Base-by-base conservation (phyloP, 768 basidiomycete genomes). In the Hemileccinum impolitum region DNA sequence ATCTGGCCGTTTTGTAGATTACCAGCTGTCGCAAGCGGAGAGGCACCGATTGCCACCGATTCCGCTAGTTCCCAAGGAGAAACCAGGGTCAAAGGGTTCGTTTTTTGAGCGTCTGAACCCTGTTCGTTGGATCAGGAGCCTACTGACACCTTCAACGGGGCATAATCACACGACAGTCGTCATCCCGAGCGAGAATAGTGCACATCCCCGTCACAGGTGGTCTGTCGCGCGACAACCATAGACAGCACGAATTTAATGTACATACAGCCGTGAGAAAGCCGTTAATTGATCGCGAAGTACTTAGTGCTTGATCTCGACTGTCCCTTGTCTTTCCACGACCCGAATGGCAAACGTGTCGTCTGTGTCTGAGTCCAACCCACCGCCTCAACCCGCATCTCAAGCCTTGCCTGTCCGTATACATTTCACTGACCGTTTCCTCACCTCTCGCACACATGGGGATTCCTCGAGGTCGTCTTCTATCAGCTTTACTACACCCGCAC, bases 391-490 rank as follows among this genome's bases (percentile, higher is more conserved):
- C 39, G 44, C 35, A 17, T 34, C 57, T 32, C 54, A 52, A 46
- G 21, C 55, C 11, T 47, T 48, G 9, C 28, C 53, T 34, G 54
- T 66, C 45, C 72, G 61, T 41, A 67, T 71, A 45, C 70, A 56
- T 13, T 68, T 76, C 39, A 66, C 72, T 1, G 57, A 64, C 55
- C 60, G 55, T 18, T 68, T 68, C 44, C 59, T 65, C 43, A 39
- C 56, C 15, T 18, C 59, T n/a, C 56, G 50, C n/a, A 47, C 50
- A 50, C 56, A 54, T 50, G 63, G 57, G 14, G 51, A 54, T 45
- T 68, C 68, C 25, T 67, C 66, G 39, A 59, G 56, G 62, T 70
- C 66, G 30, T 70, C 67, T 25, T 67, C 65, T 9, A 30, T 59
- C 41, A 63, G 54, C 45, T 50, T 60, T 34, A 42, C 52, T 21